Conservation (phyloP, 106 monocot genomes). For the Allium cepa region DNA sequence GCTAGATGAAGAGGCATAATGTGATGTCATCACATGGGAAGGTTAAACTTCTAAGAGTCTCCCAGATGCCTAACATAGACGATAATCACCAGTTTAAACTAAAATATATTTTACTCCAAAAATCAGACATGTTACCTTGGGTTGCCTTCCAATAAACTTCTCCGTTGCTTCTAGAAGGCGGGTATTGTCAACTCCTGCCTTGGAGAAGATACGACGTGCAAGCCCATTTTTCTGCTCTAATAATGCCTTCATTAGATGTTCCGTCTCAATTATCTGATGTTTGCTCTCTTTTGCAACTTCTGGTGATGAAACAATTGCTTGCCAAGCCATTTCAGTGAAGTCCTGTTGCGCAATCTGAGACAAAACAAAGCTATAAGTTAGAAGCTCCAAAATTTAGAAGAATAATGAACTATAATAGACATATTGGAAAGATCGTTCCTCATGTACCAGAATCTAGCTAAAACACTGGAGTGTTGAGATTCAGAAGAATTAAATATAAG, state of each 20-base stretch:
- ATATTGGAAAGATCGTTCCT: background rate
- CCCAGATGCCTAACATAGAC: too few relatives aligned
- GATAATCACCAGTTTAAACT: background rate
- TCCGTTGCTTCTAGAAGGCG: constrained; percentile 87
- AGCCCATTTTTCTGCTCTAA: constrained; percentile 98
- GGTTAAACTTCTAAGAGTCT: too few relatives aligned
- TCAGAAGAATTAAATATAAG: background rate
- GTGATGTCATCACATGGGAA: too few relatives aligned
- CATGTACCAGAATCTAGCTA: background rate
- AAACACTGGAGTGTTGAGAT: background rate
- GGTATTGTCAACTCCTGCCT: constrained; percentile 87
- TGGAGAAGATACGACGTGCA: constrained; percentile 96
- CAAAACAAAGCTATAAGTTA: too few relatives aligned
- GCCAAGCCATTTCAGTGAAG: constrained; percentile 99
- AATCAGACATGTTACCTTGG: constrained; percentile 49
- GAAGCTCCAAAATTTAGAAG: too few relatives aligned
- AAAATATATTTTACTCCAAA: background rate
- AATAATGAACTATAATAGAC: too few relatives aligned
- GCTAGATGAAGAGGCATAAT: too few relatives aligned
- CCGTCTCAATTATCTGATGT: constrained; percentile 97
- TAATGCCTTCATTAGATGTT: constrained; percentile 93
- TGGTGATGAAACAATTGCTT: constrained; percentile 88
- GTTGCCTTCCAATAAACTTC: constrained; percentile 84
- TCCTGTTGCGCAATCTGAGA: constrained; percentile 88
- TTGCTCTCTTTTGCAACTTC: constrained; percentile 96